Base-by-base conservation (phyloP, 768 basidiomycete species). In the Lactifluus subvellereus region DNA sequence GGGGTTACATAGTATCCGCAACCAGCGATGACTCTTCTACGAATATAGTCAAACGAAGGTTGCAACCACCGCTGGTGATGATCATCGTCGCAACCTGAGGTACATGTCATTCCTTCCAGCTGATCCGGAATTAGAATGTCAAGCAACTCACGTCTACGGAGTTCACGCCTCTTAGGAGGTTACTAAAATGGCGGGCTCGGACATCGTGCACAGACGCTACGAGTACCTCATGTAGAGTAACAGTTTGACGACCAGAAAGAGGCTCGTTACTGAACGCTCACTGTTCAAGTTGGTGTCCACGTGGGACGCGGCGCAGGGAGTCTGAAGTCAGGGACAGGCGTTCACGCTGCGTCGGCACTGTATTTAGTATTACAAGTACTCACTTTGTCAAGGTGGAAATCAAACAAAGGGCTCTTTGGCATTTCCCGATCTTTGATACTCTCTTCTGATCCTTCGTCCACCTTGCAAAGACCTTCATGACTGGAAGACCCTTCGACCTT, bases 1-100 rank as follows among this genome's bases (percentile, higher is more conserved):
- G 40, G 33, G 56, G 3, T 42, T 53, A 74, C 79, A 64, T 70
- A 22, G 22, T 22, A 91, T 94, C 94, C 33, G 89, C 78, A 7
- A 96, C 77, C 0, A 88, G 86, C 38, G 88, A 81, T 1, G 89
- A 85, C 72, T 97, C 94, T 75, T 98, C 93, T 9, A 92, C 93
- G 20, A 84, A 83, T 33, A 97, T 80, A 11, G 83, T 82, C 66
- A 97, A 75, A 1, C 22, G 22, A 22, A 22, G 22, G 22, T 2
- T 22, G 22, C 22, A 2, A 22, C 93, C 94, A 45, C 78, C 77
- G 18, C 80, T 76, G 27, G 83, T 80, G n/a, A 94, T 79, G 13
- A 81, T 84, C 49, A 97, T 77, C 0, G 84, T 88, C 16, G 90
- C 94, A 66, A 86, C 80, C 89, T 91, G 42, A 60, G 49, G 37